Evolutionary conservation across 768 basidiomycete genomes (phyloP).

Genomic region (Macrocybe gigantea): DNA sequence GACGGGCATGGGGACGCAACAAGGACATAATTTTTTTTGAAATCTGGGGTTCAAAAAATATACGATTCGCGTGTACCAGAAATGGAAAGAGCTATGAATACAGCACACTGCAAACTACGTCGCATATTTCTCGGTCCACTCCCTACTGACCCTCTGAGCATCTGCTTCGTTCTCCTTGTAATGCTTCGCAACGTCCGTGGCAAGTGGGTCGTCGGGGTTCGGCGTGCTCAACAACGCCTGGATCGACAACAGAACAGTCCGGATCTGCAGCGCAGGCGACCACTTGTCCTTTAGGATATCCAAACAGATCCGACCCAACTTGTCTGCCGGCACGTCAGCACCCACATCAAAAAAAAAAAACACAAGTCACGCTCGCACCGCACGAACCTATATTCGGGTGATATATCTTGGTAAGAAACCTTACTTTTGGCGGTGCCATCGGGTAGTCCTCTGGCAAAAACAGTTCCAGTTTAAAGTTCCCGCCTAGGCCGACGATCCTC

Average conservation of each 20-base stretch:
- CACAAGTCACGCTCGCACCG: background rate
- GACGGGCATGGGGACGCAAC: conserved; percentile 12
- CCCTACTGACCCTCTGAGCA: conserved; percentile 85
- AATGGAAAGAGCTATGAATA: conserved; percentile 14
- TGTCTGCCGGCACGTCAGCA: conserved; percentile 52
- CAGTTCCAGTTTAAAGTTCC: conserved; percentile 91
- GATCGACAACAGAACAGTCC: conserved; percentile 93
- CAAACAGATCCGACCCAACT: conserved; percentile 95
- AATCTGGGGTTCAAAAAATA: conserved; percentile 22
- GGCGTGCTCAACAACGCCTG: conserved; percentile 96
- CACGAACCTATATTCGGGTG: conserved; percentile 96
- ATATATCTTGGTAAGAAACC: conserved; percentile 97
- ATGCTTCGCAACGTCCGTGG: conserved; percentile 94
- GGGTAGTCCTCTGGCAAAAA: conserved; percentile 99
- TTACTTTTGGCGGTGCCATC: conserved; percentile 98
- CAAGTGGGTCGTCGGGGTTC: conserved; percentile 94
- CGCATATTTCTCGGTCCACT: conserved; percentile 95
- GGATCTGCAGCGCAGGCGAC: conserved; percentile 98
- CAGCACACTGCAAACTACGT: background rate
- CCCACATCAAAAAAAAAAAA: no score
- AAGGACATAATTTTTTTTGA: conserved; percentile 11
- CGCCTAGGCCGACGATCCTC: conserved; percentile 43
- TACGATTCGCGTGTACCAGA: conserved; percentile 6
- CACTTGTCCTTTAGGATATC: conserved; percentile 99
- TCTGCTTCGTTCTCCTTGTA: conserved; percentile 97